Evolutionary conservation across 2,329 filamentous ascomycete genomes (phyloP), one percentile per base, ranked within the genome.

Genomic region (Diplodia intermedia): DNA sequence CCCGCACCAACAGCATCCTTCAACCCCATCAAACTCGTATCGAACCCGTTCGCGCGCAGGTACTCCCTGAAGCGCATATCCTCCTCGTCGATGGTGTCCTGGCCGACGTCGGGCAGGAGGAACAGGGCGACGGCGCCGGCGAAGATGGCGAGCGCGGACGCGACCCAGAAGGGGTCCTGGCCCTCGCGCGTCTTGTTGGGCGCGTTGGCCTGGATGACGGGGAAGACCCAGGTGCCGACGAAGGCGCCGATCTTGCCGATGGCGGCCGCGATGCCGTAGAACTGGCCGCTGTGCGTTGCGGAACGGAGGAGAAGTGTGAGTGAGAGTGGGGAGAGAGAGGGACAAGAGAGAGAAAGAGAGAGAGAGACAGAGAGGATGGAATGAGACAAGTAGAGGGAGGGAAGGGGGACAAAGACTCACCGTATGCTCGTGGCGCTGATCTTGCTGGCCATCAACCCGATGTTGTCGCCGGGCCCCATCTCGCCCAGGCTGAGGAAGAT

Each of bases 81-180:
- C 78, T 97, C 94, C 18, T 85, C 75, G 0, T 89, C 86, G 70
- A 97, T 96, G 0, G 92, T 97, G 73, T 97, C 91, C 80, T 96
- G 88, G 12, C 89, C 89, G 69, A 97, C 90, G 57, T 91, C 81
- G 0, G 94, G 94, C 61, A 97, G 79, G 68, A 86, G 85, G 73
- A 93, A 86, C 9, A 90, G 81, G 1, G 88, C 87, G 33, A 94
- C 77, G 11, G 81, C 79, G 0, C 91, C 92, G 2, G 89, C 90
- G 60, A 97, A 82, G n/a, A 96, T 79, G 72, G 92, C 95, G 67
- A 97, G 79, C 29, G 86, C 83, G 49, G 89, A 91, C 1, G 89
- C 90, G n/a, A 97, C 92, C 78, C 89, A 97, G 81, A 97, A 97
- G 0, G 93, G 93, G 72, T 96, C 93, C 76, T 97, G 93, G 0